Conservation (phyloP, 225 moss, liverwort and hornwort species). For the Sphagnum contortum region DNA sequence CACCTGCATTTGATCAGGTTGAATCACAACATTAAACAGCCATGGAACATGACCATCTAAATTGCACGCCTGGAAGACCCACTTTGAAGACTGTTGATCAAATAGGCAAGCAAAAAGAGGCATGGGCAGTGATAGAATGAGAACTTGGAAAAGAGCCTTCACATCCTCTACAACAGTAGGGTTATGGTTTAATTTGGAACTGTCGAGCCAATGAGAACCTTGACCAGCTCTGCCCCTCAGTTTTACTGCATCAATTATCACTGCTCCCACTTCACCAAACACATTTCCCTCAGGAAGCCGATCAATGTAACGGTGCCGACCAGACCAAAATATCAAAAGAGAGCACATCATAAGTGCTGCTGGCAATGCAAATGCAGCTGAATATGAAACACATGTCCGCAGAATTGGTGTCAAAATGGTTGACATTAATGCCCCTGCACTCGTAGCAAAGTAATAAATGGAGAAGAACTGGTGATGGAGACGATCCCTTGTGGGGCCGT, state of each 20-base stretch:
- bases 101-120: conserved; percentile 83
- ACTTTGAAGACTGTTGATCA: conserved; percentile 92
- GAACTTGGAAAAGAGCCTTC: conserved; percentile 65
- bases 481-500: conserved; percentile 61
- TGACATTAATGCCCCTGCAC: conserved; percentile 77
- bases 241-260: conserved; percentile 62
- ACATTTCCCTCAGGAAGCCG: conserved; percentile 78
- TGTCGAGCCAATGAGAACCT: conserved; percentile 61
- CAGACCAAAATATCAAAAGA: conserved; percentile 64
- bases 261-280: conserved; percentile 54
- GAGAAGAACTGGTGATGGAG: conserved; percentile 82
- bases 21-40: conserved; percentile 50
- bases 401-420: conserved; percentile 68
- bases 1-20: conserved; percentile 99
- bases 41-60: conserved; percentile 57
- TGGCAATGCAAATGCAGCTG: conserved; percentile 78
- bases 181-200: conserved; percentile 62
- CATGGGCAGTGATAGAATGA: conserved; percentile 66
- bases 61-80: conserved; percentile 78
- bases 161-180: conserved; percentile 65
- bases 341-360: conserved; percentile 82
- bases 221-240: conserved; percentile 10
- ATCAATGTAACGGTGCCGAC: conserved; percentile 46
- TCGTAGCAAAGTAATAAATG: conserved; percentile 73
- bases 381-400: conserved; percentile 50